phyloP scores from a whole-genome alignment of 139 green algal species.

The Astrephomene gubernaculifera region DNA sequence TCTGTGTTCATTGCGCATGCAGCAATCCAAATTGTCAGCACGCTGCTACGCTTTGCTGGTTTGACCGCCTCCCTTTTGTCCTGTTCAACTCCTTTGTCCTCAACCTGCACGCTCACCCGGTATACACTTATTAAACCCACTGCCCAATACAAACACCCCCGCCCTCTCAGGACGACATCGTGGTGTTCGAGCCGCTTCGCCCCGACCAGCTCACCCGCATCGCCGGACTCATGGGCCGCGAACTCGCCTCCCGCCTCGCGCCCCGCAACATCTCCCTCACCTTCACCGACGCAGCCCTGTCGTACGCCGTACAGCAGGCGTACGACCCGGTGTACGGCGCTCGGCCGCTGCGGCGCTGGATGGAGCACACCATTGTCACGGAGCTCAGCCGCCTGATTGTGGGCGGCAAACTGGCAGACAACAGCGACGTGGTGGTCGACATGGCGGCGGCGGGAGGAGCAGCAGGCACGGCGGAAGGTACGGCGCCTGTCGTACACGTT shows the following conservation, averaged over 20 bases:
- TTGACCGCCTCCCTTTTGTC: no score
- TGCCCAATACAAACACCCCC: no score
- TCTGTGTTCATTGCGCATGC: no score
- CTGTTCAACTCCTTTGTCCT: no score
- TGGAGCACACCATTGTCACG: conserved; percentile 76
- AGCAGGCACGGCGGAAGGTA: no score
- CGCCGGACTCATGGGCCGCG: not conserved
- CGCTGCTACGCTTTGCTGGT: no score
- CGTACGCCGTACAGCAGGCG: conserved; percentile 60
- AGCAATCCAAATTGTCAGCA: no score
- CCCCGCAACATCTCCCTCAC: conserved; percentile 43
- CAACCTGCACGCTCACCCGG: no score
- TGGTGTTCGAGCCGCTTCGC: conserved; percentile 83
- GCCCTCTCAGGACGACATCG: conserved; percentile 93
- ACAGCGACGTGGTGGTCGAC: conserved; percentile 18
- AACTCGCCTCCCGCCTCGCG: conserved; percentile 29
- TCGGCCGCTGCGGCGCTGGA: conserved; percentile 72
- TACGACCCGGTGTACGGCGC: conserved; percentile 72
- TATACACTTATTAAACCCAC: no score
- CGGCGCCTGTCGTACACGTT: no score
- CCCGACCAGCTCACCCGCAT: conserved; percentile 14
- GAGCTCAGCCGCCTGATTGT: conserved; percentile 72
- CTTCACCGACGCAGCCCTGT: conserved; percentile 63
- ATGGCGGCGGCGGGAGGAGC: not conserved
- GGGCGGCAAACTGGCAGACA: conserved; percentile 61